Evolutionary conservation across 768 basidiomycete genomes (phyloP).

Genomic region (Termitomyces sp.): DNA sequence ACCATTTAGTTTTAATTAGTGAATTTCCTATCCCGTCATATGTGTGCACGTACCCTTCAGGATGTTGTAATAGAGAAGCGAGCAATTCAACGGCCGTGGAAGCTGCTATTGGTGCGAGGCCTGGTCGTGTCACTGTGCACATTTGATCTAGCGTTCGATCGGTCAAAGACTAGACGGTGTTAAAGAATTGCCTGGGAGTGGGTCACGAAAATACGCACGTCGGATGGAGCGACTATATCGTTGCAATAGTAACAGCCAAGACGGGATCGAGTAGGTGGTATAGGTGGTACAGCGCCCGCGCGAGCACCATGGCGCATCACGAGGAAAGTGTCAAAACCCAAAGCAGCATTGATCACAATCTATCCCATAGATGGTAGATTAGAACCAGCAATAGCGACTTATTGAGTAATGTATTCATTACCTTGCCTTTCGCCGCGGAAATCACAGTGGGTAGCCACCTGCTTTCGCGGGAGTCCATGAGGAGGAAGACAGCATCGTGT

Average conservation of each 20-base stretch:
- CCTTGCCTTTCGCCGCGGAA: slow-evolving; percentile 82
- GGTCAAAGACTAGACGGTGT: slow-evolving; percentile 32
- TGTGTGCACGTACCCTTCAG: slow-evolving; percentile 53
- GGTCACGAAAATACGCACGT: slow-evolving; percentile 45
- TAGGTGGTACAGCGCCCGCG: slow-evolving; percentile 24
- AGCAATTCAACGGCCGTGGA: slow-evolving; percentile 92
- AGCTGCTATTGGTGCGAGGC: slow-evolving; percentile 87
- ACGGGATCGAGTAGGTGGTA: slow-evolving; percentile 23
- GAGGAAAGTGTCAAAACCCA: slow-evolving; percentile 94
- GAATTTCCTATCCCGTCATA: not conserved
- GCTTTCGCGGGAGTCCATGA: slow-evolving; percentile 99
- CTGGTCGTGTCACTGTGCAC: slow-evolving; percentile 97
- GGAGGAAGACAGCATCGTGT: slow-evolving; percentile 87
- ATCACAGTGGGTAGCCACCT: slow-evolving; percentile 94
- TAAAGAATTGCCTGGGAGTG: not conserved
- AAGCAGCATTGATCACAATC: slow-evolving; percentile 91
- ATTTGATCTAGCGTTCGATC: slow-evolving; percentile 97
- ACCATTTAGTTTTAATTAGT: not conserved
- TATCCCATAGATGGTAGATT: slow-evolving; percentile 20
- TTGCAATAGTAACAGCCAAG: slow-evolving; percentile 99
- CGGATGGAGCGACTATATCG: slow-evolving; percentile 93
- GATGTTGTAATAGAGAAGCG: slow-evolving; percentile 85
- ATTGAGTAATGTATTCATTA: slow-evolving; percentile 21
- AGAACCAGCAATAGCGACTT: not conserved
- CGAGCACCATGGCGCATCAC: slow-evolving; percentile 94